Percentiles rank a stretch among this genome's conserved stretches.
Conservation (phyloP, 2,329 filamentous ascomycete species). For the Nannizzia gypsea region DNA sequence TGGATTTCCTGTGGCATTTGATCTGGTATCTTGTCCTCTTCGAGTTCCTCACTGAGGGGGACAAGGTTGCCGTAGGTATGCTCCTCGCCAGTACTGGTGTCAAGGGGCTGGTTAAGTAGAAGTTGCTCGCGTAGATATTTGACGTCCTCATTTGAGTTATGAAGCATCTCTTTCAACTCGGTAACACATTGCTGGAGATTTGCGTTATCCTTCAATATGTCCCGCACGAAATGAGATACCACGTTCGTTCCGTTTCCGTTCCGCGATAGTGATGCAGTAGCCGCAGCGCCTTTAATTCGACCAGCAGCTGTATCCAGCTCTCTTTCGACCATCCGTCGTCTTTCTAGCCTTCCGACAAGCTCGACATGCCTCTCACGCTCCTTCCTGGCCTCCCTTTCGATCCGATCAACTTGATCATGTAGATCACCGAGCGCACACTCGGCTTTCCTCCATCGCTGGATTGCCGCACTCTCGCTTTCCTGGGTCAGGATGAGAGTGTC, state of each 20-base stretch:
- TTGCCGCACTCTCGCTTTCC: conserved; percentile 64
- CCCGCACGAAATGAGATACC: conserved; percentile 91
- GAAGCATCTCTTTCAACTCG: conserved; percentile 79
- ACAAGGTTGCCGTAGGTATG: conserved; percentile 11
- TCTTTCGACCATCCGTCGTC: conserved; percentile 67
- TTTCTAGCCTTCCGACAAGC: conserved; percentile 70
- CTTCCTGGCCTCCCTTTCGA: conserved; percentile 70
- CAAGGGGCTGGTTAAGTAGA: conserved; percentile 60
- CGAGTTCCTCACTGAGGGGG: conserved; percentile 62
- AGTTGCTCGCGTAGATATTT: conserved; percentile 75
- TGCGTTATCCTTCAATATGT: conserved; percentile 89
- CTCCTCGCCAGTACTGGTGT: conserved; percentile 15
- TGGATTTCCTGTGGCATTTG: conserved; percentile 63
- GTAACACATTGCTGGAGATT: conserved; percentile 85
- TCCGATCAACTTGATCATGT: conserved; percentile 76
- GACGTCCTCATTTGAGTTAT: conserved; percentile 88
- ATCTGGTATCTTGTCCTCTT: conserved; percentile 35
- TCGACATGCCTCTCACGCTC: conserved; percentile 74
- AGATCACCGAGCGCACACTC: conserved; percentile 67
- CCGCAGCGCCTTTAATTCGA: conserved; percentile 69
- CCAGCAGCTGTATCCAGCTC: conserved; percentile 70
- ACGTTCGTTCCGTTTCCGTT: conserved; percentile 53
- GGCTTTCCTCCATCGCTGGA: conserved; percentile 74
- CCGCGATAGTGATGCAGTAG: conserved; percentile 51
- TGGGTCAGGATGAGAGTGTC: conserved; percentile 53